Conservation (phyloP, 2,329 filamentous ascomycete species). For the Hypoxylon sp. region DNA sequence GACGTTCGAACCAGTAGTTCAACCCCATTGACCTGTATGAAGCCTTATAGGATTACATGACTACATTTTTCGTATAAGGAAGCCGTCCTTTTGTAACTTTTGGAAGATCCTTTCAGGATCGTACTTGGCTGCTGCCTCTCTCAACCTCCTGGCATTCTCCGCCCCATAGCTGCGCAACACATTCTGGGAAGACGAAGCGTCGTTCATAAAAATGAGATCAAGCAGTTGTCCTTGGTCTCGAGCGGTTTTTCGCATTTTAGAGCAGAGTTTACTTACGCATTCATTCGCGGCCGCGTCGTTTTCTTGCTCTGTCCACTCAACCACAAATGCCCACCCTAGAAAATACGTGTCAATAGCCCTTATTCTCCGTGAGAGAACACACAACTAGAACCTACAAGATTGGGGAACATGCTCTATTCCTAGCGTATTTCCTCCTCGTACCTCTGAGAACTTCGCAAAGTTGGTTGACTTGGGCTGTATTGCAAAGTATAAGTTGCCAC, state of each 20-base stretch:
- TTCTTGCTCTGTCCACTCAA: slow-evolving; percentile 13
- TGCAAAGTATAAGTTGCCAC: slow-evolving; percentile 28
- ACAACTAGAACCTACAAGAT: slow-evolving; percentile 31
- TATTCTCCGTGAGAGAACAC: no score
- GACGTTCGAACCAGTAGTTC: no score
- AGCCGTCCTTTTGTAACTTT: slow-evolving; percentile 11
- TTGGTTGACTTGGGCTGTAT: slow-evolving; percentile 31
- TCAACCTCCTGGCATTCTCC: background rate
- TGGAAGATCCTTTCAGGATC: background rate
- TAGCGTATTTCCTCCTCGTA: slow-evolving; percentile 25
- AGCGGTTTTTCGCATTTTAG: background rate
- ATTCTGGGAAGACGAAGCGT: slow-evolving; percentile 13
- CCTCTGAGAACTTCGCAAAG: slow-evolving; percentile 9
- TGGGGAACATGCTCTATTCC: slow-evolving; percentile 37
- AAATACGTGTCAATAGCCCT: background rate
- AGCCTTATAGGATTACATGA: background rate
- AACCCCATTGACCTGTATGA: no score
- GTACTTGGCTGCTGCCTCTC: background rate
- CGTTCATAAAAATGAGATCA: slow-evolving; percentile 20
- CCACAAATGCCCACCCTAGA: slow-evolving; percentile 21
- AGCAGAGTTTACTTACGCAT: slow-evolving; percentile 1
- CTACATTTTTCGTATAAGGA: slow-evolving; percentile 11
- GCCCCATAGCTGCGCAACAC: slow-evolving; percentile 11
- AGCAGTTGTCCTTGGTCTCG: slow-evolving; percentile 15
- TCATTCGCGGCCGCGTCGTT: background rate